These are phyloP conservation scores for Mycosphaerella arachidis DNA, from an alignment of 2,329 filamentous ascomycete species.

Conservation along the genomic window DNA sequence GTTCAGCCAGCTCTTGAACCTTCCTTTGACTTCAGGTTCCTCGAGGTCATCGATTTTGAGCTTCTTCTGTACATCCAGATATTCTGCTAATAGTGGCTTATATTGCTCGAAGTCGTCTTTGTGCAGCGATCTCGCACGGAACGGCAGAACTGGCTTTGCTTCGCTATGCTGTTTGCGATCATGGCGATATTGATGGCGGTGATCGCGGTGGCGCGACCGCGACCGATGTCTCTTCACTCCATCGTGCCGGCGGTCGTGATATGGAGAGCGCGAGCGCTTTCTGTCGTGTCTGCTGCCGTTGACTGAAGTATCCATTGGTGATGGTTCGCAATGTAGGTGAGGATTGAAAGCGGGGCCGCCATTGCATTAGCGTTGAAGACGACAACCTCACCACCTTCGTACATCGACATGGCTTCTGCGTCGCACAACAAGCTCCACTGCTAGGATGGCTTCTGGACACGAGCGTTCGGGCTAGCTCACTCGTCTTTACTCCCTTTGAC, in stretches of 20 bases:
- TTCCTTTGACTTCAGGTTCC: constrained; percentile 69
- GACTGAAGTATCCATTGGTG: background rate
- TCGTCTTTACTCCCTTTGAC: too few relatives aligned
- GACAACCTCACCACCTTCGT: background rate
- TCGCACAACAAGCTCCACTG: too few relatives aligned
- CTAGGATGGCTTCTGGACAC: too few relatives aligned
- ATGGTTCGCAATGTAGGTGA: background rate
- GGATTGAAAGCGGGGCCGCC: background rate
- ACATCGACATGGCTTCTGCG: too few relatives aligned
- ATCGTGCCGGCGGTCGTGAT: background rate
- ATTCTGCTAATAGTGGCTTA: constrained; percentile 71
- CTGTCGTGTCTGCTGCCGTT: constrained; percentile 6
- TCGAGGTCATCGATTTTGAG: constrained; percentile 64
- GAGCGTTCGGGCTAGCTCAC: too few relatives aligned
- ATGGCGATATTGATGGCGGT: constrained; percentile 8
- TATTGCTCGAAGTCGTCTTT: constrained; percentile 66
- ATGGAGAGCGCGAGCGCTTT: constrained; percentile 28
- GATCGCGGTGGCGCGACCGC: constrained; percentile 23
- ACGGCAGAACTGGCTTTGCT: constrained; percentile 19
- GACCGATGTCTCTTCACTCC: constrained; percentile 25
- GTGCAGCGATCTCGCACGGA: constrained; percentile 50
- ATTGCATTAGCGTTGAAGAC: background rate
- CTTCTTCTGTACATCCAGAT: constrained; percentile 83
- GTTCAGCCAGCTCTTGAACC: constrained; percentile 88
- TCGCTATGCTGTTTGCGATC: background rate